Conservation (phyloP, 176 grass and related monocot genomes). For the Phragmites australis region DNA sequence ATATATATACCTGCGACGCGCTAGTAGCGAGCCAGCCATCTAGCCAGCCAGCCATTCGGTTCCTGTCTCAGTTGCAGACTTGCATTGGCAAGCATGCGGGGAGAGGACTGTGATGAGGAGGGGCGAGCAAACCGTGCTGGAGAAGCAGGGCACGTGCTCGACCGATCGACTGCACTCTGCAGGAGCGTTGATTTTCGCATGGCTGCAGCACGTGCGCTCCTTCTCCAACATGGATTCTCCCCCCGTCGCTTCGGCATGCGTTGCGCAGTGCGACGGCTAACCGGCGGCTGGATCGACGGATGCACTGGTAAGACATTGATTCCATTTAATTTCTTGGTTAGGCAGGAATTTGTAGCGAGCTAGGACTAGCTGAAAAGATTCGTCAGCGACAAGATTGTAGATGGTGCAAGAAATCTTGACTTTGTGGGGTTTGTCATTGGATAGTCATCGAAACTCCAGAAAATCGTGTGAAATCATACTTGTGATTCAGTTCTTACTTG, state of each 20-base stretch:
- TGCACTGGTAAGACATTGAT: background rate
- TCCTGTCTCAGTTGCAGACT: background rate
- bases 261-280: background rate
- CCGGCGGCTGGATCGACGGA: background rate
- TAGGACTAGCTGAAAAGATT: background rate
- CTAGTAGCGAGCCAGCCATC: too few species aligned
- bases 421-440: background rate
- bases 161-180: background rate
- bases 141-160: conserved; percentile 76
- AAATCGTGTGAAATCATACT: conserved; percentile 2
- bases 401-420: background rate
- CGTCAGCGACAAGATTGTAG: background rate
- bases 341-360: background rate
- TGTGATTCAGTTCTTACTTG: background rate
- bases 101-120: background rate
- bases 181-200: background rate
- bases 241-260: conserved; percentile 6
- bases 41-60: background rate
- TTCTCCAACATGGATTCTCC: conserved; percentile 65
- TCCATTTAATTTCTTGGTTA: background rate
- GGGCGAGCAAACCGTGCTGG: conserved; percentile 60
- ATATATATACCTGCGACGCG: too few species aligned
- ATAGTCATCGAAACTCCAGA: background rate
- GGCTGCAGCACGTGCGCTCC: conserved; percentile 55
- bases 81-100: background rate